Evolutionary conservation across 75 land plant species (phyloP).

Genomic region (Gnetum montanum): DNA sequence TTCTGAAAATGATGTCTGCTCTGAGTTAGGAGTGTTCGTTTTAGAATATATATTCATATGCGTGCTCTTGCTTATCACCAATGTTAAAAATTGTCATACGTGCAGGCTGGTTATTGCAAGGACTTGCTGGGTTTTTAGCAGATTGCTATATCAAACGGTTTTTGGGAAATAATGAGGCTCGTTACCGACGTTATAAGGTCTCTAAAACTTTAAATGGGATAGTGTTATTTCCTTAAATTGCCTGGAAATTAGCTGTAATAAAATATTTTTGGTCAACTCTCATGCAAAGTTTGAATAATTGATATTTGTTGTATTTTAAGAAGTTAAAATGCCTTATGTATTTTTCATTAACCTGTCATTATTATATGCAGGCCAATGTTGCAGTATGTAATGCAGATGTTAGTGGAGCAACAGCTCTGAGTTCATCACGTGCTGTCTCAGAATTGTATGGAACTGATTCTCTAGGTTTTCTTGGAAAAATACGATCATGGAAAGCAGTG

Average conservation of each 20-base stretch:
- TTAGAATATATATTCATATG: background rate
- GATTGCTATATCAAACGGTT: conserved; percentile 68
- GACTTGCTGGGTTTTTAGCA: conserved; percentile 83
- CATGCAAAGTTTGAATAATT: too few species aligned
- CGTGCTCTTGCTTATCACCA: background rate
- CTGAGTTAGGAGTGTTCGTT: background rate
- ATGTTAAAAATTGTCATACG: background rate
- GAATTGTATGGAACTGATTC: conserved; percentile 68
- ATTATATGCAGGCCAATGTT: conserved; percentile 62
- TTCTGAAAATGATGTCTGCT: background rate
- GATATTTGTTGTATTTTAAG: too few species aligned
- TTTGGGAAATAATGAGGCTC: conserved; percentile 92
- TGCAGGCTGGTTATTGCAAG: conserved; percentile 90
- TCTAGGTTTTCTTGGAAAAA: conserved; percentile 66
- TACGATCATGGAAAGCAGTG: conserved; percentile 90
- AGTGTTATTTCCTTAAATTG: too few species aligned
- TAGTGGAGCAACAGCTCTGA: conserved; percentile 73
- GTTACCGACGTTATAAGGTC: conserved; percentile 80
- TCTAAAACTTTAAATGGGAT: too few species aligned
- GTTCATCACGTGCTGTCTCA: conserved; percentile 38
- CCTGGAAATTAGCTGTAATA: too few species aligned
- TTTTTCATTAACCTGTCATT: background rate
- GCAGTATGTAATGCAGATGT: conserved; percentile 75
- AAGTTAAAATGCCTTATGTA: too few species aligned
- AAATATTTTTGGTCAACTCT: too few species aligned